Conservation (phyloP, 345 rosid species). For the Capsella bursapastoris region DNA sequence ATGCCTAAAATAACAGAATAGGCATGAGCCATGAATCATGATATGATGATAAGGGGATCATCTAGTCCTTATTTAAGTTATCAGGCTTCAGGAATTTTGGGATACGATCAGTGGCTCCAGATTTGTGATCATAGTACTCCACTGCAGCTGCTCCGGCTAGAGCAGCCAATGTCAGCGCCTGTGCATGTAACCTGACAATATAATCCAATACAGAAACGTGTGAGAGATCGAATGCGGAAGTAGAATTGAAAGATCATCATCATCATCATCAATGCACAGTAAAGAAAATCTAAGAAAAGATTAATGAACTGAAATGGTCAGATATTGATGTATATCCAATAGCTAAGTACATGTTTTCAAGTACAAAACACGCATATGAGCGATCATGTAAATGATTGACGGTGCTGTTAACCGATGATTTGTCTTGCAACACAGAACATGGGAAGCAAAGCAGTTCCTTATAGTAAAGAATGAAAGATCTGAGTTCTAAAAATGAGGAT, state of each 20-base stretch:
- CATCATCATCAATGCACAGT: slow-evolving; percentile 2
- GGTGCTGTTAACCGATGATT: background rate
- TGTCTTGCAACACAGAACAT: background rate
- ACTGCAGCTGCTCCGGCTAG: slow-evolving; percentile 90
- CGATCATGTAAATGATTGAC: too few relatives aligned
- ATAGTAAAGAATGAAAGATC: background rate
- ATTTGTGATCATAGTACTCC: slow-evolving; percentile 78
- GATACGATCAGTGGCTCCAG: slow-evolving; percentile 45
- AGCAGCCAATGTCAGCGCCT: slow-evolving; percentile 85
- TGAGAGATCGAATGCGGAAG: background rate
- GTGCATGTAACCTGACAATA: slow-evolving; percentile 81
- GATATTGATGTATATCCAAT: background rate
- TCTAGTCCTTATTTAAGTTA: slow-evolving; percentile 53
- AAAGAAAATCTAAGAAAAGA: background rate
- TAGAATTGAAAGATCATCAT: background rate
- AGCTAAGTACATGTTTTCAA: background rate
- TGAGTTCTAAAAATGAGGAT: background rate
- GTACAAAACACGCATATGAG: background rate
- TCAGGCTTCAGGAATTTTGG: slow-evolving; percentile 57
- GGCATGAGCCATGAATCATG: background rate
- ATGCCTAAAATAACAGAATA: slow-evolving; percentile 18
- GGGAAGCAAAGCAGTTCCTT: background rate
- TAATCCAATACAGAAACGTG: slow-evolving; percentile 6
- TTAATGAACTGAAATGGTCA: background rate
- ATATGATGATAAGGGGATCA: background rate